Conservation (phyloP, 2,329 filamentous ascomycete genomes). For the Pseudocercospora fijiensis region DNA sequence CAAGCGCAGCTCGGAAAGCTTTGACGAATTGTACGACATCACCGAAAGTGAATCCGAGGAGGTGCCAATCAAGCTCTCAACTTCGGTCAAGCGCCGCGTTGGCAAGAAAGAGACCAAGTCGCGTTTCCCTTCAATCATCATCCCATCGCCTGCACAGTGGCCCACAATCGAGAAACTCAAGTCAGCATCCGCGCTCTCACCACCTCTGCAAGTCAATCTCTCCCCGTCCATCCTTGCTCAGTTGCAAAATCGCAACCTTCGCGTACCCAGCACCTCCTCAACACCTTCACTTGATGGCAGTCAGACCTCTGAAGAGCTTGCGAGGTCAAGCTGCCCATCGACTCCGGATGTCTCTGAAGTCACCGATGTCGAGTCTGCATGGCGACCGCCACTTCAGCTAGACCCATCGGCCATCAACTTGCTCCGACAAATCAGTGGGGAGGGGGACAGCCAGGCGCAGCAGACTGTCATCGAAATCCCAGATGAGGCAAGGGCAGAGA, state of each 20-base stretch:
- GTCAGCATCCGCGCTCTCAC: conserved; percentile 47
- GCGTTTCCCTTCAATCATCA: conserved; percentile 59
- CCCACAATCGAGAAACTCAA: conserved; percentile 56
- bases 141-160: conserved; percentile 59
- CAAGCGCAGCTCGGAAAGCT: conserved; percentile 67
- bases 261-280: conserved; percentile 72
- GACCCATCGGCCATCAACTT: conserved; percentile 79
- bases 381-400: conserved; percentile 60
- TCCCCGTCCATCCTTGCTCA: conserved; percentile 60
- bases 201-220: conserved; percentile 45
- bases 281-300: conserved; percentile 89
- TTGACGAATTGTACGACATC: conserved; percentile 84
- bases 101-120: conserved; percentile 35
- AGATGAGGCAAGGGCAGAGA: conserved; percentile 53
- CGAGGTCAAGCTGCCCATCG: conserved; percentile 76
- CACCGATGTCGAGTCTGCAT: conserved; percentile 59
- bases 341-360: conserved; percentile 68
- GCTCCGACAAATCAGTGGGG: conserved; percentile 68
- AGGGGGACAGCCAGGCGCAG: conserved; percentile 35
- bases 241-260: conserved; percentile 58
- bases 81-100: conserved; percentile 50
- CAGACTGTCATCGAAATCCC: conserved; percentile 45
- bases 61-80: conserved; percentile 52
- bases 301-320: conserved; percentile 82
- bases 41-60: conserved; percentile 71